These are phyloP conservation scores for Calonectria multiphialidica DNA, from an alignment of 2,329 filamentous ascomycete genomes.

Conservation along the genomic window DNA sequence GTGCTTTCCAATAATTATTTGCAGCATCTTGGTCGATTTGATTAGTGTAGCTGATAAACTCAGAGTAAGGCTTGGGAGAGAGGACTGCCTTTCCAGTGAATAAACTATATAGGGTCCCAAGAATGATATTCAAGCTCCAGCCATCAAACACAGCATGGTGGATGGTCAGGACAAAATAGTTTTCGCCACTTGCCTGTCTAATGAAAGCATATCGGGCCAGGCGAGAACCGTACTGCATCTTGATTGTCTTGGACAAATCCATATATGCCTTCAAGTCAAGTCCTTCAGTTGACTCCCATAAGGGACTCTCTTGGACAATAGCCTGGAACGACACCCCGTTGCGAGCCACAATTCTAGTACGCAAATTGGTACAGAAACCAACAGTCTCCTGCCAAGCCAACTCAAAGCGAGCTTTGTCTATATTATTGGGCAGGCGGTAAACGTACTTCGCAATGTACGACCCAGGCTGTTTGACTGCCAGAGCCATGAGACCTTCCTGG, in stretches of 20 bases:
- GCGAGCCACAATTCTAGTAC: not conserved
- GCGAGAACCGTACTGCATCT: slow-evolving; percentile 10
- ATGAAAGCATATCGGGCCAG: not conserved
- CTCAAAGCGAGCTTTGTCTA: not conserved
- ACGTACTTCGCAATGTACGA: slow-evolving; percentile 20
- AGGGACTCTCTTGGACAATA: not conserved
- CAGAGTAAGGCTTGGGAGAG: not conserved
- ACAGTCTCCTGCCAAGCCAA: not conserved
- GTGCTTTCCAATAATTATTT: not conserved
- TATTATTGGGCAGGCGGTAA: not conserved
- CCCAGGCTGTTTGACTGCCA: slow-evolving; percentile 18
- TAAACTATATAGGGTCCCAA: not conserved
- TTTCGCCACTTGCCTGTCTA: not conserved
- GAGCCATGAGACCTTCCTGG: slow-evolving; percentile 50
- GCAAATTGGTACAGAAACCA: not conserved
- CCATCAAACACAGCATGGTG: slow-evolving; percentile 13
- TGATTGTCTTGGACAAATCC: not conserved
- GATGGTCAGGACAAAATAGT: not conserved
- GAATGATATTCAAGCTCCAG: slow-evolving; percentile 7
- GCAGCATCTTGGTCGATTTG: not conserved
- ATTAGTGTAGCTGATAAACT: slow-evolving; percentile 2
- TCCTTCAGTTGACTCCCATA: slow-evolving; percentile 4
- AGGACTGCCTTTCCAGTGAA: not conserved
- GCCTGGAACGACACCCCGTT: slow-evolving; percentile 2
- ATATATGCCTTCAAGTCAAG: not conserved